Conservation (phyloP, 148 eudicot species). For the Chenopodium berlandieri region DNA sequence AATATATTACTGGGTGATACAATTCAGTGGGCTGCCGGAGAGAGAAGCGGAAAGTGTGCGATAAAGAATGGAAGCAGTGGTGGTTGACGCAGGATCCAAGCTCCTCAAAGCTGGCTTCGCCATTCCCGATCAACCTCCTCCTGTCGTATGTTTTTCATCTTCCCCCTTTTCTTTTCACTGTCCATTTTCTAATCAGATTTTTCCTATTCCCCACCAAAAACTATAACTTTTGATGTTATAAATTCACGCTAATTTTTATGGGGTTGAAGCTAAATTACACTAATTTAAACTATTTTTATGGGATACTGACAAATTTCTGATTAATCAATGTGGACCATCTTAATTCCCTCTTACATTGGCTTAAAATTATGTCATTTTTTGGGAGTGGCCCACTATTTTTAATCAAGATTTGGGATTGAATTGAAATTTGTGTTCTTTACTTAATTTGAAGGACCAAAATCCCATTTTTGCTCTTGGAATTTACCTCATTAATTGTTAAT, state of each 20-base stretch:
- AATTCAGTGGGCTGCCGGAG: background rate
- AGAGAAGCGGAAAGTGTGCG: background rate
- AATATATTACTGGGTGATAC: background rate
- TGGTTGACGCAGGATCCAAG: slow-evolving; percentile 84
- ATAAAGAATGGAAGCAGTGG: slow-evolving; percentile 78
- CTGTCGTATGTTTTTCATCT: slow-evolving; percentile 43
- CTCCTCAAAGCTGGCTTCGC: slow-evolving; percentile 93
- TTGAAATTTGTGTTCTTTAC: background rate
- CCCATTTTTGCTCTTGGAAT: background rate
- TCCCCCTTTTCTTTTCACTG: too few species aligned
- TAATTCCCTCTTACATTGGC: background rate
- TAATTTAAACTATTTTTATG: background rate
- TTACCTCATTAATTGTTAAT: background rate
- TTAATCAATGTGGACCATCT: slow-evolving; percentile 5
- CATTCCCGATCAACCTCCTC: slow-evolving; percentile 92
- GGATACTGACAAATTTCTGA: slow-evolving; percentile 10
- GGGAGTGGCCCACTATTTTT: slow-evolving; percentile 7
- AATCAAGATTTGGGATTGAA: background rate
- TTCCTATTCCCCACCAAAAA: background rate
- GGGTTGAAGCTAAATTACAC: background rate
- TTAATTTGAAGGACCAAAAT: background rate
- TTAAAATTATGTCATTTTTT: background rate
- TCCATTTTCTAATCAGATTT: too few species aligned
- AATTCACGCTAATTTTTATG: background rate
- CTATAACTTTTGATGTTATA: background rate